Base-by-base conservation (phyloP, 371 early-diverging fungal species). In the Mucor velutinosus region DNA sequence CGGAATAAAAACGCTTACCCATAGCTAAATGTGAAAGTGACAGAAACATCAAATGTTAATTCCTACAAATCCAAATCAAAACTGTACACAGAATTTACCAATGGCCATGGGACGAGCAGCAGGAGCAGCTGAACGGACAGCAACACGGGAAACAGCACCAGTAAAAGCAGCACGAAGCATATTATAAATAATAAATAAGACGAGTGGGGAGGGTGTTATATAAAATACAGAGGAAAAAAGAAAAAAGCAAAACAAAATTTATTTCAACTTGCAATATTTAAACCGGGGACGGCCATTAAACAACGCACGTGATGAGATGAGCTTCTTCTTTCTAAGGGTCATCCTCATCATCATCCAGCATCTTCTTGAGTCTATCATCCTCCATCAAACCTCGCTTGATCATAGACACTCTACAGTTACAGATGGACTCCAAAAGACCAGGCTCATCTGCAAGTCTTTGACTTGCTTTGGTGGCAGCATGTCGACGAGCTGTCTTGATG, bases 1-100 rank as follows among this genome's bases (percentile, higher is more conserved):
- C 79, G 60, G 92, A 93, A 72, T 86, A 89, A 78, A 79, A 70
- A 76, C 84, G 84, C 67, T 76, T 81, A 67, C 76, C 72, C 70
- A 84, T 62, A 53, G 62, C 82, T 82, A 66, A 19, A 35, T 4
- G 55, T 17, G 25, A 35, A n/a, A 47, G 21, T 49, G 41, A 41
- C 41, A 41, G 17, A 41, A 17, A 49, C 33, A 57, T 37, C 30
- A 57, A 43, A 41, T 41, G 23, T 65, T 65, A 30, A 27, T 53
- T 53, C 7, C 53, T 53, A 53, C 5, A 53, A 25, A 53, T 23
- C 53, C 25, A 53, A 53, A 53, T 27, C 3, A 10, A 27, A 53
- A 23, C 3, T 58, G 17, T 43, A 14, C 7, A 41, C 17, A 49
- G 23, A 58, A 35, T 49, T 73, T 72, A 76, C 71, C 71, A 68